Base-by-base conservation (phyloP, 2,329 filamentous ascomycete species). In the Onygena corvina region DNA sequence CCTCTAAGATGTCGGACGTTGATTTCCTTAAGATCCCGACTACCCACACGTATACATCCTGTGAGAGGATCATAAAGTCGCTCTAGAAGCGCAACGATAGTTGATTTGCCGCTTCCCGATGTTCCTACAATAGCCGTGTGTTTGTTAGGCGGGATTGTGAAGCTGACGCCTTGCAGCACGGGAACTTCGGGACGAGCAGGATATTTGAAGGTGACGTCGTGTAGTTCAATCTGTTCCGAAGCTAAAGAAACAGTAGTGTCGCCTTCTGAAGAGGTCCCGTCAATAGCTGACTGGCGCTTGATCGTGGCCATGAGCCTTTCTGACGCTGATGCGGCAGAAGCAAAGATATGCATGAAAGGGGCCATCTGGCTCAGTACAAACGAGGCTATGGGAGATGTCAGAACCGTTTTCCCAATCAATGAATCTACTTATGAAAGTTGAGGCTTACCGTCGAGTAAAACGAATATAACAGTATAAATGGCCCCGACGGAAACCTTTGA, bases 61-160 rank as follows among this genome's bases (percentile, higher is more conserved):
- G 57, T 54, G 2, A 49, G 53, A 1, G 65, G 61, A 42, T 68
- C 63, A 47, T 68, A 69, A 20, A 68, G 61, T 4, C 67, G 59
- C 47, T 62, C 61, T 7, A 68, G 48, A 25, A 69, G 57, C 4
- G 58, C 62, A 2, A 63, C 64, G 29, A 67, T 59, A 3, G 73
- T 76, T 3, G 73, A 75, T 53, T 76, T 77, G 3, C 74, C 74
- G 51, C 71, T 71, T 7, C 72, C 74, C 18, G 74, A 72, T 3
- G 71, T 68, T 2, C 73, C 73, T 35, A 75, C 67, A 12, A 76
- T 66, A 2, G 67, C 67, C 0, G 66, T 68, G 34, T 67, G 64
- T 47, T 66, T 63, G 18, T 60, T 59, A 1, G 64, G 57, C 1
- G 63, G 64, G 25, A 66, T 62, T 3, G 50, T 35, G 18, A 68